A percentile compares a stretch with the other conserved stretches of the same genome.
These are phyloP conservation scores for Lodderomyces elongisporus DNA, from an alignment of 1,139 yeast genomes.

Conservation along the genomic window DNA sequence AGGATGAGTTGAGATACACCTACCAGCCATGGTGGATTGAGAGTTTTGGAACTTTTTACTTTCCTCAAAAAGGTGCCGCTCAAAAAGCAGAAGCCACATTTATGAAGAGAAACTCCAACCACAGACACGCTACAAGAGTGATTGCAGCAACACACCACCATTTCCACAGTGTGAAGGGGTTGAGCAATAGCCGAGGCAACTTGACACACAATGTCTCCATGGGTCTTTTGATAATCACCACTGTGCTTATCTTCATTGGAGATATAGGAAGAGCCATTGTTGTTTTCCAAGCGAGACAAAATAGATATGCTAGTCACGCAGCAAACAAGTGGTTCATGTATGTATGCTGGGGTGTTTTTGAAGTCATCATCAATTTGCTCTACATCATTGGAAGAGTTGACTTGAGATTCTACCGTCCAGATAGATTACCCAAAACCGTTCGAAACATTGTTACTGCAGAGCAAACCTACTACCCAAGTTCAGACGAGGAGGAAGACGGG, in stretches of 20 bases:
- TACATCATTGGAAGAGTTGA: constrained; percentile 43
- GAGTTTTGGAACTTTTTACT: constrained; percentile 39
- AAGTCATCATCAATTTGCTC: constrained; percentile 29
- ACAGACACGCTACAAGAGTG: constrained; percentile 40
- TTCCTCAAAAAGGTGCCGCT: constrained; percentile 35
- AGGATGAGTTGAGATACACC: constrained; percentile 40
- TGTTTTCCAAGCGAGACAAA: constrained; percentile 25
- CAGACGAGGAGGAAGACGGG: constrained; percentile 18
- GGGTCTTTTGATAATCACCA: constrained; percentile 27
- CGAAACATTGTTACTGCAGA: constrained; percentile 40
- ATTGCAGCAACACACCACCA: constrained; percentile 44
- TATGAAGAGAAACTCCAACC: constrained; percentile 41
- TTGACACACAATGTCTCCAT: constrained; percentile 35
- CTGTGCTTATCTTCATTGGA: constrained; percentile 29
- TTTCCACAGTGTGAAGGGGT: constrained; percentile 38
- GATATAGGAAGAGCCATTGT: constrained; percentile 30
- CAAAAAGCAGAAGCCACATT: constrained; percentile 37
- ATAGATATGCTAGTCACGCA: constrained; percentile 18
- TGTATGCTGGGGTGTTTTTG: constrained; percentile 38
- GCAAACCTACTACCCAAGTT: constrained; percentile 25
- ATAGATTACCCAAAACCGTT: constrained; percentile 33
- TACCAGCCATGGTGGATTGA: constrained; percentile 49
- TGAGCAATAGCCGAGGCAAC: constrained; percentile 35
- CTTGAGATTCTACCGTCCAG: constrained; percentile 44
- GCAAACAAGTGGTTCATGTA: constrained; percentile 29